Evolutionary conservation across 129 eudicot genomes (phyloP).

Genomic region (Scalesia atractyloides): DNA sequence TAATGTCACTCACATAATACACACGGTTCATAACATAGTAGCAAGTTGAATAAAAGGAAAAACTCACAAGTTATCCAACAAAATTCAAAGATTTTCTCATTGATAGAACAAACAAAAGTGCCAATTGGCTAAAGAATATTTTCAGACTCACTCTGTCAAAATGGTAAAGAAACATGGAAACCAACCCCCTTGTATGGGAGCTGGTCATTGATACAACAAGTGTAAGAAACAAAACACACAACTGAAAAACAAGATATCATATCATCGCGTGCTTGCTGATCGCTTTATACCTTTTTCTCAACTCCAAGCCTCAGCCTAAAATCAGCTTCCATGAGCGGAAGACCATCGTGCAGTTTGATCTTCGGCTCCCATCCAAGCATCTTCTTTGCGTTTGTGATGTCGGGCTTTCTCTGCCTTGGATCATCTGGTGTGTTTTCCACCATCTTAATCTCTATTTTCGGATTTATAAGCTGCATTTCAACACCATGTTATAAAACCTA

Average conservation of each 20-base stretch:
- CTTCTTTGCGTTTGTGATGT: constrained; percentile 72
- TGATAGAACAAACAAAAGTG: constrained; percentile 12
- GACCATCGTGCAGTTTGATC: constrained; percentile 68
- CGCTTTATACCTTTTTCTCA: constrained; percentile 40
- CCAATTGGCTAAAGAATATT: constrained; percentile 15
- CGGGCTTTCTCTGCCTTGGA: constrained; percentile 80
- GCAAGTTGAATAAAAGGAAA: background rate
- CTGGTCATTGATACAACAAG: constrained; percentile 10
- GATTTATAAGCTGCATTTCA: constrained; percentile 60
- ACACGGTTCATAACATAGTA: too few species aligned
- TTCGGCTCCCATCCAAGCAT: constrained; percentile 88
- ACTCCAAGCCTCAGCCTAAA: constrained; percentile 67
- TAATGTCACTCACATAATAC: too few species aligned
- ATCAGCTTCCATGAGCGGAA: constrained; percentile 82
- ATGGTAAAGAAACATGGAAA: constrained; percentile 2
- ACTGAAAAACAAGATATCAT: constrained; percentile 1
- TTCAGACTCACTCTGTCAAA: constrained; percentile 16
- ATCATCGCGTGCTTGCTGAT: background rate
- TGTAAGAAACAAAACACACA: constrained; percentile 23
- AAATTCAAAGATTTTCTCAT: constrained; percentile 10
- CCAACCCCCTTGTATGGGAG: constrained; percentile 2
- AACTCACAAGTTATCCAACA: background rate
- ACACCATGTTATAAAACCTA: background rate
- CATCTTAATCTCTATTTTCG: constrained; percentile 55
- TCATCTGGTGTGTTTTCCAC: constrained; percentile 83